These are phyloP conservation scores for Lepiota subincarnata DNA, from an alignment of 768 basidiomycete species.

Conservation along the genomic window DNA sequence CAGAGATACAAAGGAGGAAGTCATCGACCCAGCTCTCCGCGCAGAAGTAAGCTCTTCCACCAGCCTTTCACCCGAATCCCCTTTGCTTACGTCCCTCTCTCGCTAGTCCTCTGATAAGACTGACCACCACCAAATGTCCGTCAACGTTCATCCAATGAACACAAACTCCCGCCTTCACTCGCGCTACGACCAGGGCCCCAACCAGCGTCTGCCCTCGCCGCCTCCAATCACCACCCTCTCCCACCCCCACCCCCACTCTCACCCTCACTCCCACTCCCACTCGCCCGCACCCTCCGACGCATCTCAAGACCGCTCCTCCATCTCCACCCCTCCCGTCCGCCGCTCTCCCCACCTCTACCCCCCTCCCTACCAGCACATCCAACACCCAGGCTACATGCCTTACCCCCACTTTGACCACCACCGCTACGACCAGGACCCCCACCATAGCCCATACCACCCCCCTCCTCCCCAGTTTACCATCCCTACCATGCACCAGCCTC, in stretches of 20 bases:
- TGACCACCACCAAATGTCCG: conserved; percentile 7
- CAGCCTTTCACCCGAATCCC: too few species aligned
- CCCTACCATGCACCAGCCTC: conserved; percentile 13
- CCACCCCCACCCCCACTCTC: conserved; percentile 32
- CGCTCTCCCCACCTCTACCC: conserved; percentile 36
- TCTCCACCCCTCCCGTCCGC: conserved; percentile 54
- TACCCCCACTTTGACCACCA: conserved; percentile 23
- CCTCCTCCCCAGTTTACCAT: conserved; percentile 18
- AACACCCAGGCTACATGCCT: conserved; percentile 30
- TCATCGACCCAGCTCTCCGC: conserved; percentile 27
- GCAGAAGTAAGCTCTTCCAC: conserved; percentile 25
- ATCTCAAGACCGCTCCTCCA: conserved; percentile 56
- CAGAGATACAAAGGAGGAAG: conserved; percentile 15
- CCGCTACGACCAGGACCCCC: conserved; percentile 24
- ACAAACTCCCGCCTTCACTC: conserved; percentile 1
- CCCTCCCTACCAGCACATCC: conserved; percentile 28
- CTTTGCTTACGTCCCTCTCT: background rate
- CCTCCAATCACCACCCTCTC: conserved; percentile 41
- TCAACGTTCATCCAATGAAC: conserved; percentile 10
- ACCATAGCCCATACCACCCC: conserved; percentile 19
- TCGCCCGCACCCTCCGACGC: conserved; percentile 60
- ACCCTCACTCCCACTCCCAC: conserved; percentile 35
- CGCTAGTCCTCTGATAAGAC: conserved; percentile 3
- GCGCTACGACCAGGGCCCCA: conserved; percentile 10
- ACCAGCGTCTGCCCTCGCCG: conserved; percentile 29